Evolutionary conservation across 2,329 filamentous ascomycete genomes (phyloP), one percentile per base, ranked within the genome.

Genomic region (Penicillium fuscoglaucum): DNA sequence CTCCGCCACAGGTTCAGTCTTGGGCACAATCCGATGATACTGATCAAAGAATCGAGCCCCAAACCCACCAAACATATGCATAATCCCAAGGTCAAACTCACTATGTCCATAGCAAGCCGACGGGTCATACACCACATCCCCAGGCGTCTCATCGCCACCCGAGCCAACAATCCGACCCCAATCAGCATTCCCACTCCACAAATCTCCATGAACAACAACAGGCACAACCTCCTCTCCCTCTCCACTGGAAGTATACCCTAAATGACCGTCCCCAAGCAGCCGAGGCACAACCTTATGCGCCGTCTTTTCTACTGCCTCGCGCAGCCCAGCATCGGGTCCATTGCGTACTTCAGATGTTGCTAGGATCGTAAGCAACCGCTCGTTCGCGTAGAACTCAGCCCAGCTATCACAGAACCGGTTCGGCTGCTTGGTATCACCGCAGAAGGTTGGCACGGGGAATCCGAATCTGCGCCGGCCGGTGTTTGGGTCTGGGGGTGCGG

Each of bases 1-100:
- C 79, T 98, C 93, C 12, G 83, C 85, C 12, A 80, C 82, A 0
- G 93, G 93, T 72, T 96, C 90, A 9, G 89, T 87, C 78, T 89
- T 96, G 0, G 89, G 89, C 47, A 93, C 86, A 26, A 91, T 70
- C 40, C 79, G 73, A 72, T 90, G 85, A 72, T 97, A 98, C 71
- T 95, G 90, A 33, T 82, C 82, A 81, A 90, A 87, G 68, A 96
- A 96, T 1, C 70, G 74, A 0, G 74, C 68, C 0, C 87, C 87
- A 74, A 96, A 96, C 0, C 93, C 93, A 0, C 93, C 93, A 82
- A 97, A 98, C 92, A 97, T 96, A 52, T 84, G 85, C 92, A 97
- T 97, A 65, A 96, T 96, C 0, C 93, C 93, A 52, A 96, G 78
- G 66, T 97, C 93, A 74, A 88, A 97, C 78, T 98, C 93, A 1